These are phyloP conservation scores for Diaporthe ampelina DNA, from an alignment of 2,329 filamentous ascomycete species.

Conservation along the genomic window DNA sequence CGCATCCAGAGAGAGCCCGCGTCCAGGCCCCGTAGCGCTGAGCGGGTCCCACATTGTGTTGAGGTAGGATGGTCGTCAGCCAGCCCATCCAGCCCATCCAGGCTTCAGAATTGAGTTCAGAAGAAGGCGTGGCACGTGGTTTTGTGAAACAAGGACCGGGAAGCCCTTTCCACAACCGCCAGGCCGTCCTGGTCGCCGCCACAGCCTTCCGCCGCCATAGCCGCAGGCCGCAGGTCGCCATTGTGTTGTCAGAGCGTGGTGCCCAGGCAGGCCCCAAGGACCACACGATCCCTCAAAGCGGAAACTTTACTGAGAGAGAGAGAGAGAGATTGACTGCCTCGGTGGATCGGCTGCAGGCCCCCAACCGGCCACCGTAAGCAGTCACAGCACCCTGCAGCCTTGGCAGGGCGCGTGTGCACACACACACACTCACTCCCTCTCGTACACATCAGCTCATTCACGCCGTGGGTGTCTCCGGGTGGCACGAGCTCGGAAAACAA, in stretches of 20 bases:
- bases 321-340: neutral
- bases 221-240: neutral
- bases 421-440: neutral
- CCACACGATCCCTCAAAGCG: neutral
- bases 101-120: neutral
- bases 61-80: neutral
- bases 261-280: neutral
- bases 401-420: slow-evolving; percentile 8
- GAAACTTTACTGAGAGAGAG: slow-evolving; percentile 11
- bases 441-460: slow-evolving; percentile 15
- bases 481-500: slow-evolving; percentile 6
- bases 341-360: slow-evolving; percentile 7
- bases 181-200: neutral
- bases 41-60: slow-evolving; percentile 5
- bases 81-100: neutral
- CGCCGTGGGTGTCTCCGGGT: neutral
- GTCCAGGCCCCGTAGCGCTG: neutral
- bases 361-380: slow-evolving; percentile 10
- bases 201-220: neutral
- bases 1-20: too few relatives aligned
- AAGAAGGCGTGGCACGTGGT: neutral
- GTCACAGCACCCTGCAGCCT: slow-evolving; percentile 19
- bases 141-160: neutral
- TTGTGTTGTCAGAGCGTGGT: neutral
- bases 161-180: neutral